A percentile compares a stretch with the other conserved stretches of the same genome.
phyloP scores from a whole-genome alignment of 2,329 filamentous ascomycete genomes.

The Ceratocystis huliohia region DNA sequence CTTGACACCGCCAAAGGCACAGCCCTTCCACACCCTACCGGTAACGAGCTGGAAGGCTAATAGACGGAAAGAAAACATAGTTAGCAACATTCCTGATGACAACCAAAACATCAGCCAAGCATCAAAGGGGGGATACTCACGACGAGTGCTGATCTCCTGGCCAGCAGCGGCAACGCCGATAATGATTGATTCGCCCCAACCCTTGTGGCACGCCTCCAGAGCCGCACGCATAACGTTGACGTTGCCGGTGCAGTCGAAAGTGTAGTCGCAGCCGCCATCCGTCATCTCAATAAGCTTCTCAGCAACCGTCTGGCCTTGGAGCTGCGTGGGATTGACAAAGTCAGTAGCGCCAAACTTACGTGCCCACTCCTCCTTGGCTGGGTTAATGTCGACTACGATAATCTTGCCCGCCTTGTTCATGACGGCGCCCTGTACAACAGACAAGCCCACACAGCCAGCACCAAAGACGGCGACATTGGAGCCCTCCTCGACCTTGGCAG shows the following conservation, averaged over 20 bases:
- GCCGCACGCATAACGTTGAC: slow-evolving; percentile 91
- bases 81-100: background rate
- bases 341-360: slow-evolving; percentile 92
- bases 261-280: slow-evolving; percentile 95
- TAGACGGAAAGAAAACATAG: slow-evolving; percentile 22
- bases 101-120: background rate
- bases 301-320: slow-evolving; percentile 64
- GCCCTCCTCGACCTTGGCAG: slow-evolving; percentile 80
- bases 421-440: slow-evolving; percentile 86
- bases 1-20: slow-evolving; percentile 96
- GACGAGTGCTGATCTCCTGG: slow-evolving; percentile 86
- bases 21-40: slow-evolving; percentile 93
- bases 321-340: slow-evolving; percentile 85
- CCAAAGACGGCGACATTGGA: slow-evolving; percentile 87
- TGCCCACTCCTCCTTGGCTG: slow-evolving; percentile 79
- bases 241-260: slow-evolving; percentile 97
- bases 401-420: slow-evolving; percentile 69
- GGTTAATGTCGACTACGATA: slow-evolving; percentile 67
- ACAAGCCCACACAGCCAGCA: slow-evolving; percentile 88
- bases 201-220: slow-evolving; percentile 97
- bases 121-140: slow-evolving; percentile 44
- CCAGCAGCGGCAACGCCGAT: slow-evolving; percentile 95
- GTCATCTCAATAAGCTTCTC: slow-evolving; percentile 95
- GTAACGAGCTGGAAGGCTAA: slow-evolving; percentile 96
- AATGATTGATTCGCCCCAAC: slow-evolving; percentile 95